phyloP scores from a whole-genome alignment of 345 rosid genomes.

The Moricandia moricandioides region DNA sequence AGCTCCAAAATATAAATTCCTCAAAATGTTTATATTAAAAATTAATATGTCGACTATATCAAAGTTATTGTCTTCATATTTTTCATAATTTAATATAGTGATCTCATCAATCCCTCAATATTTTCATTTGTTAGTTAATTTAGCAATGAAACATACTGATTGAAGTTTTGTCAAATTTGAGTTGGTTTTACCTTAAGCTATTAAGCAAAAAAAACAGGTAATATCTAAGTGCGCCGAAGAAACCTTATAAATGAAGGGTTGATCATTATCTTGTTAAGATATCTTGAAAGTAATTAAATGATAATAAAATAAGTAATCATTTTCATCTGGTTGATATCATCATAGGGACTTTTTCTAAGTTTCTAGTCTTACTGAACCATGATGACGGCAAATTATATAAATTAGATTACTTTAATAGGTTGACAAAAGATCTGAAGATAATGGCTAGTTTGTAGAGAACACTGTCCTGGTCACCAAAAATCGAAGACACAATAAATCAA shows the following conservation, averaged over 20 bases:
- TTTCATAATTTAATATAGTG: not conserved
- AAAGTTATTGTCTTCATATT: not conserved
- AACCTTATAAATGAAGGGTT: not conserved
- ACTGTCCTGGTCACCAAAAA: constrained; percentile 1
- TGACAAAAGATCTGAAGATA: not conserved
- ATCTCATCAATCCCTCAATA: not conserved
- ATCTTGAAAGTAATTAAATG: constrained; percentile 14
- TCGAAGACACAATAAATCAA: constrained; percentile 15
- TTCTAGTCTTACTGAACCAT: constrained; percentile 26
- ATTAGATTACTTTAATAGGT: not conserved
- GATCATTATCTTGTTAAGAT: constrained; percentile 14
- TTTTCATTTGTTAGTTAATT: not conserved
- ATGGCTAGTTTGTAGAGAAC: not conserved
- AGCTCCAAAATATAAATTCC: not conserved
- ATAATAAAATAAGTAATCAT: constrained; percentile 7
- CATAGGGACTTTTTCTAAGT: constrained; percentile 22
- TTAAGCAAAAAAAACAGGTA: not conserved
- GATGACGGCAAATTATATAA: constrained; percentile 17
- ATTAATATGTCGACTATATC: not conserved
- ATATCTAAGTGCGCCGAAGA: not conserved
- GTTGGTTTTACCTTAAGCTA: not conserved
- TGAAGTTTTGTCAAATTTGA: not conserved
- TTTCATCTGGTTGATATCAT: constrained; percentile 24
- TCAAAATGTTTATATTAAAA: not conserved
- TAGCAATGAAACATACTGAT: not conserved